phyloP scores from a whole-genome alignment of 2,329 filamentous ascomycete species.

The Calonectria henricotiae region DNA sequence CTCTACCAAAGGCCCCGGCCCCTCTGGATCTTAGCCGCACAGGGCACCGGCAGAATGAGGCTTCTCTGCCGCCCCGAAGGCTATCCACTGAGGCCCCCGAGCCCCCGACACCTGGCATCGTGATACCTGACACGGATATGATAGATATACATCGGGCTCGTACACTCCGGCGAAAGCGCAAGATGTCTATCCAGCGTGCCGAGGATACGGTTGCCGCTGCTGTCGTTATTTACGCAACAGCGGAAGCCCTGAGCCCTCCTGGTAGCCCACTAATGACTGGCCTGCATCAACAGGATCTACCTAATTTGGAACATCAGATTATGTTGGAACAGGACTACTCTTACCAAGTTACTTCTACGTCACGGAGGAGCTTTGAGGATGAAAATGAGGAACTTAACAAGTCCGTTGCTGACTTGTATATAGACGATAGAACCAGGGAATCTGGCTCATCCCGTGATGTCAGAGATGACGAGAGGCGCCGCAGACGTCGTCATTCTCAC shows the following conservation, averaged over 20 bases:
- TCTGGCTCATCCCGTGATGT: slow-evolving; percentile 57
- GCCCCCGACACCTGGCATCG: slow-evolving; percentile 65
- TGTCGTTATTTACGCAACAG: slow-evolving; percentile 70
- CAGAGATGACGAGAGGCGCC: slow-evolving; percentile 61
- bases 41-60: slow-evolving; percentile 42
- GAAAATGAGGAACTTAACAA: slow-evolving; percentile 61
- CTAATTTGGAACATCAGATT: slow-evolving; percentile 51
- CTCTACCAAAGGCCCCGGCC: slow-evolving; percentile 32
- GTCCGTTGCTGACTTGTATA: slow-evolving; percentile 71
- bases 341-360: slow-evolving; percentile 56
- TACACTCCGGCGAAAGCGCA: slow-evolving; percentile 65
- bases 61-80: slow-evolving; percentile 34
- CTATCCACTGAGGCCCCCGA: slow-evolving; percentile 41
- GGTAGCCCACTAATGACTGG: slow-evolving; percentile 54
- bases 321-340: slow-evolving; percentile 51
- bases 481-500: slow-evolving; percentile 62
- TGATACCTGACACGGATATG: slow-evolving; percentile 63
- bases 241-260: slow-evolving; percentile 64
- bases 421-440: slow-evolving; percentile 67
- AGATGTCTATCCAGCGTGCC: slow-evolving; percentile 63
- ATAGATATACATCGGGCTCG: slow-evolving; percentile 61
- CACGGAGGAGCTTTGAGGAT: slow-evolving; percentile 57
- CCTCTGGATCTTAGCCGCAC: slow-evolving; percentile 42
- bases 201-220: slow-evolving; percentile 71
- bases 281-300: slow-evolving; percentile 49